A percentile compares a stretch with the other conserved stretches of the same genome.
Evolutionary conservation across 257 asterid species (phyloP).

Genomic region (Forsythia viridissima): DNA sequence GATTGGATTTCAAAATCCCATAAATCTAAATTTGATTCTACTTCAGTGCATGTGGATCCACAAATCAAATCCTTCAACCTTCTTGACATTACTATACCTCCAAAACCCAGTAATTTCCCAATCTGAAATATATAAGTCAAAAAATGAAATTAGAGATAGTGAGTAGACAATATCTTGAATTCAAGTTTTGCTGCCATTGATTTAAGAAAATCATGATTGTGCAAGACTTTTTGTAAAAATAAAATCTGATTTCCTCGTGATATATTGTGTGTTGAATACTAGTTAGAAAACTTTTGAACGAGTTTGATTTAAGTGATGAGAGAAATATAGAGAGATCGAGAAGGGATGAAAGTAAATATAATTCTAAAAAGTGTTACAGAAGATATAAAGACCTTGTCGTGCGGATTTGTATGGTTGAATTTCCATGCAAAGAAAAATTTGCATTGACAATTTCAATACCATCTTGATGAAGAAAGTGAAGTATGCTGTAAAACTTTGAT

Average conservation of each 20-base stretch:
- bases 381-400: conserved; percentile 34
- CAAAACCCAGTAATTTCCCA: conserved; percentile 20
- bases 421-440: conserved; percentile 40
- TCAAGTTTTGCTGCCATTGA: too few species aligned
- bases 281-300: too few species aligned
- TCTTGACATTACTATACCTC: conserved; percentile 21
- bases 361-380: not conserved
- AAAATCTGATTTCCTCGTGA: not conserved
- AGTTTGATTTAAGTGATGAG: too few species aligned
- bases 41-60: conserved; percentile 18
- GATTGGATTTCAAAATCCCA: conserved; percentile 43
- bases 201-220: too few species aligned
- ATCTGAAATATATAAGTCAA: conserved; percentile 16
- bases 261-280: too few species aligned
- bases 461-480: conserved; percentile 28
- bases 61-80: conserved; percentile 31
- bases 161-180: not conserved
- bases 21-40: conserved; percentile 30
- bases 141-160: not conserved
- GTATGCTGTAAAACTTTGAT: conserved; percentile 32
- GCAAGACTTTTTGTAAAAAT: not conserved
- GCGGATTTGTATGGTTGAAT: conserved; percentile 41
- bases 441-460: conserved; percentile 46
- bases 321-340: too few species aligned
- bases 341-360: not conserved